phyloP scores from a whole-genome alignment of 1,284 basidiomycete species.

The Thecaphora frezii region DNA sequence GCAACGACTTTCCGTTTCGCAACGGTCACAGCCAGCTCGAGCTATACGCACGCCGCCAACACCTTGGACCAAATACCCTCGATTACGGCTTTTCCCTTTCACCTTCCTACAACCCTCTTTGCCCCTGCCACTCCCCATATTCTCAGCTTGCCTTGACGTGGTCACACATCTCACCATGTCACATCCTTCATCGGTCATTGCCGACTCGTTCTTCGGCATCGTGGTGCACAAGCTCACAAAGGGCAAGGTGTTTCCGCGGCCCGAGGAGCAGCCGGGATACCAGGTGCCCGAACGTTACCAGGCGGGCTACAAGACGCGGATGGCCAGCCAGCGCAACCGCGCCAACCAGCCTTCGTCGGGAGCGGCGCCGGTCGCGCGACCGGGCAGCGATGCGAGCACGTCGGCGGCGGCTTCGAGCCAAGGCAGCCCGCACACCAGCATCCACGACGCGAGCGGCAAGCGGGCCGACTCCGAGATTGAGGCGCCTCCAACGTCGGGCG shows the following conservation, averaged over 20 bases:
- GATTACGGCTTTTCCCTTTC: too few relatives aligned
- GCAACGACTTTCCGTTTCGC: too few relatives aligned
- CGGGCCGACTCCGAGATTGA: slow-evolving; percentile 4
- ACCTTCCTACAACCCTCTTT: too few relatives aligned
- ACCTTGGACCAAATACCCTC: too few relatives aligned
- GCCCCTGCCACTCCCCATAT: too few relatives aligned
- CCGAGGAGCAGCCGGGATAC: slow-evolving; percentile 26
- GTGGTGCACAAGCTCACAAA: slow-evolving; percentile 21
- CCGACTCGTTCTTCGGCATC: slow-evolving; percentile 21
- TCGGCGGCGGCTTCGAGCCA: background rate
- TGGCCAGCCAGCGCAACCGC: background rate
- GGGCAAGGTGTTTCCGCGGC: slow-evolving; percentile 17
- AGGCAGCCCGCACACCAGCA: slow-evolving; percentile 41
- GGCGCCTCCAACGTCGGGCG: slow-evolving; percentile 9
- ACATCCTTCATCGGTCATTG: background rate
- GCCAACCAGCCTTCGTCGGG: background rate
- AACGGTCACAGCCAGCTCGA: too few relatives aligned
- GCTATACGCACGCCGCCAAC: too few relatives aligned
- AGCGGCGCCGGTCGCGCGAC: background rate
- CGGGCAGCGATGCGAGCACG: background rate
- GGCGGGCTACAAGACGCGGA: slow-evolving; percentile 16
- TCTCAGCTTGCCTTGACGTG: too few relatives aligned
- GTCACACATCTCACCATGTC: too few relatives aligned
- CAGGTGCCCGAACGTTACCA: slow-evolving; percentile 24
- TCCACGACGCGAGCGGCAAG: slow-evolving; percentile 56